Evolutionary conservation across 2,329 filamentous ascomycete species (phyloP).

Genomic region (Talaromyces verruculosus): DNA sequence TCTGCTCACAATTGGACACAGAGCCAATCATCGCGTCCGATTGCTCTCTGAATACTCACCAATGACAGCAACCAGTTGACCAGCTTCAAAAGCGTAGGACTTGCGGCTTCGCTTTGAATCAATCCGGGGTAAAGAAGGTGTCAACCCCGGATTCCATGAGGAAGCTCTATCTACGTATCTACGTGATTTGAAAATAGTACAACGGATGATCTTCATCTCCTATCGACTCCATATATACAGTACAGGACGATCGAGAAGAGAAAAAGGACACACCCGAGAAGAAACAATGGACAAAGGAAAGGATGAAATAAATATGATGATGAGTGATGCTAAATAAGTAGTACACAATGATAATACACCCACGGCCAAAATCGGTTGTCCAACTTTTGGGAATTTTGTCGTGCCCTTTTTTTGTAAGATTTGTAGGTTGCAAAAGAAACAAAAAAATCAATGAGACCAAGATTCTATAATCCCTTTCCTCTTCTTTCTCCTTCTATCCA

Average conservation of each 20-base stretch:
- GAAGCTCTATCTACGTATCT: neutral
- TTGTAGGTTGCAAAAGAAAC: neutral
- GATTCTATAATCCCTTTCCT: slow-evolving; percentile 15
- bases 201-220: neutral
- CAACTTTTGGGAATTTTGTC: slow-evolving; percentile 18
- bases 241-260: slow-evolving; percentile 3
- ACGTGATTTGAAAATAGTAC: neutral
- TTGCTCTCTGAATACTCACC: neutral
- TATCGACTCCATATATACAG: slow-evolving; percentile 8
- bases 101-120: neutral
- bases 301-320: slow-evolving; percentile 15
- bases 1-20: no score
- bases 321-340: slow-evolving; percentile 22
- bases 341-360: slow-evolving; percentile 20
- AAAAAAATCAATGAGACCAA: slow-evolving; percentile 10
- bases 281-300: slow-evolving; percentile 12
- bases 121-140: neutral
- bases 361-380: slow-evolving; percentile 18
- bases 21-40: slow-evolving; percentile 1
- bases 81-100: neutral
- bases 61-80: neutral
- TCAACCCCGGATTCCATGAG: neutral
- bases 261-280: neutral
- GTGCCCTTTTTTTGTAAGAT: slow-evolving; percentile 13
- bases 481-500: slow-evolving; percentile 14